phyloP scores from a whole-genome alignment of 164 flowering plant genomes.

The Vitis rupestris region DNA sequence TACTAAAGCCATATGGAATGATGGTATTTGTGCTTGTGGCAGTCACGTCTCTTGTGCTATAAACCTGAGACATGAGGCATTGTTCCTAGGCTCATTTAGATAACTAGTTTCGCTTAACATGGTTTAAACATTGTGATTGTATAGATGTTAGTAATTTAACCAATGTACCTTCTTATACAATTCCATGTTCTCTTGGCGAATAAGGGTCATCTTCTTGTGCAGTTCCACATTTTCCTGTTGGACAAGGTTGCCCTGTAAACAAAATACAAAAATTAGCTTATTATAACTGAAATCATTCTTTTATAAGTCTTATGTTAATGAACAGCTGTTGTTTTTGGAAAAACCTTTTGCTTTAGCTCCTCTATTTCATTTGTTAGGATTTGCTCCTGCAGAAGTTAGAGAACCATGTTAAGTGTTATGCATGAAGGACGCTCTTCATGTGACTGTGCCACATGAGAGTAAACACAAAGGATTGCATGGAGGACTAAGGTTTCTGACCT shows the following conservation, averaged over 20 bases:
- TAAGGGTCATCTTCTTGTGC: slow-evolving; percentile 26
- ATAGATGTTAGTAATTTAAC: background rate
- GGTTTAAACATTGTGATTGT: background rate
- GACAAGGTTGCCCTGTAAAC: slow-evolving; percentile 28
- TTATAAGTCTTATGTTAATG: background rate
- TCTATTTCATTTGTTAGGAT: slow-evolving; percentile 32
- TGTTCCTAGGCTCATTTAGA: background rate
- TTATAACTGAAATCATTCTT: background rate
- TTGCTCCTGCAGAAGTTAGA: slow-evolving; percentile 33
- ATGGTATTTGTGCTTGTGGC: slow-evolving; percentile 5
- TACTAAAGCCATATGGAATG: slow-evolving; percentile 11
- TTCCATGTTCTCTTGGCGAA: slow-evolving; percentile 31
- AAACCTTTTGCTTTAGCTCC: slow-evolving; percentile 37
- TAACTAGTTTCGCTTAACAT: background rate
- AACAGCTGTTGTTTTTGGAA: background rate
- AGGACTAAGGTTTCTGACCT: slow-evolving; percentile 27
- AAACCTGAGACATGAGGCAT: slow-evolving; percentile 25
- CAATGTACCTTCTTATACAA: slow-evolving; percentile 31
- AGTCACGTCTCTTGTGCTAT: slow-evolving; percentile 18
- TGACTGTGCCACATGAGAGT: background rate
- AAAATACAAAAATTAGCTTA: background rate
- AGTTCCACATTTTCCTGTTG: slow-evolving; percentile 41
- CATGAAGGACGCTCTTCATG: background rate
- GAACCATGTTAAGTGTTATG: background rate
- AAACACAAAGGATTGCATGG: background rate